Evolutionary conservation across 1,139 yeast species (phyloP).

Genomic region (Hanseniaspora gamundiae): DNA sequence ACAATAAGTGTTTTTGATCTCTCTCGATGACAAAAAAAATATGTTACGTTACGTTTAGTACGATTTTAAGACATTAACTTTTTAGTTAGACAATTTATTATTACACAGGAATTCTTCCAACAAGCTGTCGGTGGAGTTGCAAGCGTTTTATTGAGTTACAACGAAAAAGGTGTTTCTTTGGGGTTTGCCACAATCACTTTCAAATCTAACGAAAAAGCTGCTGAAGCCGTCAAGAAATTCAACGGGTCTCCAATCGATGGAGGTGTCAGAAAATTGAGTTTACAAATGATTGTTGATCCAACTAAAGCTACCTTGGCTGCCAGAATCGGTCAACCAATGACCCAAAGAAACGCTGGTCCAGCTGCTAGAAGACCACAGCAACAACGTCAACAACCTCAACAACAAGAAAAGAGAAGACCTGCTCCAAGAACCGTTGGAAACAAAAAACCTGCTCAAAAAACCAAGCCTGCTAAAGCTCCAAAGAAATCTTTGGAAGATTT

Average conservation of each 20-base stretch:
- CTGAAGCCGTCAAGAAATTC: constrained; percentile 67
- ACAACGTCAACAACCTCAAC: constrained; percentile 2
- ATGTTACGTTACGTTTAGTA: too few species aligned
- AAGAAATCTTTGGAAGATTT: constrained; percentile 52
- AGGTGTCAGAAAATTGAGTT: constrained; percentile 64
- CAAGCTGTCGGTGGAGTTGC: constrained; percentile 80
- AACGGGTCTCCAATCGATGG: constrained; percentile 91
- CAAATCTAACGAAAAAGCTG: constrained; percentile 55
- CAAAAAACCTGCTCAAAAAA: constrained; percentile 15
- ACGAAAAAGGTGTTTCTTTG: constrained; percentile 79
- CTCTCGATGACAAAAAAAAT: too few species aligned
- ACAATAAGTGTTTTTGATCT: too few species aligned
- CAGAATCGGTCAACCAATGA: constrained; percentile 14
- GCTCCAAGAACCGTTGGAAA: constrained; percentile 18
- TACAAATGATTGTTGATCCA: constrained; percentile 84
- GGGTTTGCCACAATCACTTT: constrained; percentile 87
- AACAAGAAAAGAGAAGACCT: constrained; percentile 13
- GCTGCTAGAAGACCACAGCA: background rate
- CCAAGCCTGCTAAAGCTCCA: constrained; percentile 10
- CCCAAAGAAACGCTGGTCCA: background rate
- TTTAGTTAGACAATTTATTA: constrained; percentile 9
- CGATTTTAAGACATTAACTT: too few species aligned
- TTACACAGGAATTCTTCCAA: constrained; percentile 70
- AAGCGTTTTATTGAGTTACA: constrained; percentile 62
- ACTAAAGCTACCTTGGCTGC: constrained; percentile 42